These are phyloP conservation scores for Russula lepida DNA, from an alignment of 768 basidiomycete species.

Conservation along the genomic window DNA sequence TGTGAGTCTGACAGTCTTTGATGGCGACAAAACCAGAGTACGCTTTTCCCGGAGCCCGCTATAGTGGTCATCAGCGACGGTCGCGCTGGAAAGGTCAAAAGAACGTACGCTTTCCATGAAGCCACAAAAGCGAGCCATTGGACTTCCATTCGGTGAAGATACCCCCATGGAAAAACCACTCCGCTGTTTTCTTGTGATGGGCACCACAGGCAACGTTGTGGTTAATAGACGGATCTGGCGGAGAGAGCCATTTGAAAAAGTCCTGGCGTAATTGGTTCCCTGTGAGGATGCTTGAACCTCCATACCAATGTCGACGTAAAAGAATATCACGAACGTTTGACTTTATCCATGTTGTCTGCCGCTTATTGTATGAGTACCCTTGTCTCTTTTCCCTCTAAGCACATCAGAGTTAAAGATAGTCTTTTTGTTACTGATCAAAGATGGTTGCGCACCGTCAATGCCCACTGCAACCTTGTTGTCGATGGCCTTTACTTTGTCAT, in stretches of 20 bases:
- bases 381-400: neutral
- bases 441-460: neutral
- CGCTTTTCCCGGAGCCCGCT: conserved; percentile 6
- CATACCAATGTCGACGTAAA: no score
- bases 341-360: neutral
- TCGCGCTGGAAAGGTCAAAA: neutral
- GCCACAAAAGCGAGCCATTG: neutral
- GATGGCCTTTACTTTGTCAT: neutral
- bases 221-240: neutral
- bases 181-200: neutral
- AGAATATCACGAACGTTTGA: neutral
- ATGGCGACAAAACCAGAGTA: neutral
- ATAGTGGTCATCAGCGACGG: neutral
- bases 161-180: neutral
- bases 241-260: neutral
- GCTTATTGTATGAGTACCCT: neutral
- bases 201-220: neutral
- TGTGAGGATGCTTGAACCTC: neutral
- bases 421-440: neutral
- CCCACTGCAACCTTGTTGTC: neutral
- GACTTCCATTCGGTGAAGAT: neutral
- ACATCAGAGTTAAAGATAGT: neutral
- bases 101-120: neutral
- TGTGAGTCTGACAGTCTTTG: neutral
- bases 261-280: neutral